phyloP scores from a whole-genome alignment of 2,329 filamentous ascomycete species.

The Apiospora pterosperma region DNA sequence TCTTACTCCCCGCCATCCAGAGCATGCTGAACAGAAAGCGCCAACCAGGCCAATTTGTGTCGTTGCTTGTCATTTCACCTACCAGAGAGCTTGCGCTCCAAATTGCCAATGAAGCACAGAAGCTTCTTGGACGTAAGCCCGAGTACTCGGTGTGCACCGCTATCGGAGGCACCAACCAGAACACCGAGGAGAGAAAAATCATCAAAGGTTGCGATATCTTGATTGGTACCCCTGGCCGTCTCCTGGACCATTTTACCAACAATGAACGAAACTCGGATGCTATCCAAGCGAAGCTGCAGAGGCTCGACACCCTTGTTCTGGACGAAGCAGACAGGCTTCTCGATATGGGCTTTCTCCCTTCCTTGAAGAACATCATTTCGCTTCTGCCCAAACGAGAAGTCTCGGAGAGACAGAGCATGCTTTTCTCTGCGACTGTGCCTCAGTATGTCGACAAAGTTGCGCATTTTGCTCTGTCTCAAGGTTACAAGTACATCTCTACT shows the following conservation, averaged over 20 bases:
- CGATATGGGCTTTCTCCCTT: conserved; percentile 80
- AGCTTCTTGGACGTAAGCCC: conserved; percentile 53
- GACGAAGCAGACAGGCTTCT: conserved; percentile 81
- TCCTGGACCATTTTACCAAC: conserved; percentile 75
- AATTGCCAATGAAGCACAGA: conserved; percentile 75
- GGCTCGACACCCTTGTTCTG: conserved; percentile 75
- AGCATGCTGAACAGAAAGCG: conserved; percentile 46
- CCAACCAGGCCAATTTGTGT: conserved; percentile 40
- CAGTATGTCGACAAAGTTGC: conserved; percentile 76
- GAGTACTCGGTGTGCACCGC: conserved; percentile 73
- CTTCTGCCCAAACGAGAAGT: conserved; percentile 61
- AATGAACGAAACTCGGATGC: conserved; percentile 55
- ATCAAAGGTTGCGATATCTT: conserved; percentile 73
- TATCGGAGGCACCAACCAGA: conserved; percentile 76
- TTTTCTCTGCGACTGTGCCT: conserved; percentile 83
- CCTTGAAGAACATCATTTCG: conserved; percentile 72
- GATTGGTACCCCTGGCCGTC: conserved; percentile 75
- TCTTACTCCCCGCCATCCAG: conserved; percentile 74
- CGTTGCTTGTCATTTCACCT: conserved; percentile 71
- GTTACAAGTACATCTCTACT: conserved; percentile 80
- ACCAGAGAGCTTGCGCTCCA: conserved; percentile 80
- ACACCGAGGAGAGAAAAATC: conserved; percentile 68
- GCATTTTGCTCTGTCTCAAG: conserved; percentile 60
- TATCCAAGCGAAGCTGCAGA: conserved; percentile 61
- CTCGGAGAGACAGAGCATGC: conserved; percentile 66